These are phyloP conservation scores for Claviceps purpurea DNA, from an alignment of 2,329 filamentous ascomycete genomes.

Conservation along the genomic window DNA sequence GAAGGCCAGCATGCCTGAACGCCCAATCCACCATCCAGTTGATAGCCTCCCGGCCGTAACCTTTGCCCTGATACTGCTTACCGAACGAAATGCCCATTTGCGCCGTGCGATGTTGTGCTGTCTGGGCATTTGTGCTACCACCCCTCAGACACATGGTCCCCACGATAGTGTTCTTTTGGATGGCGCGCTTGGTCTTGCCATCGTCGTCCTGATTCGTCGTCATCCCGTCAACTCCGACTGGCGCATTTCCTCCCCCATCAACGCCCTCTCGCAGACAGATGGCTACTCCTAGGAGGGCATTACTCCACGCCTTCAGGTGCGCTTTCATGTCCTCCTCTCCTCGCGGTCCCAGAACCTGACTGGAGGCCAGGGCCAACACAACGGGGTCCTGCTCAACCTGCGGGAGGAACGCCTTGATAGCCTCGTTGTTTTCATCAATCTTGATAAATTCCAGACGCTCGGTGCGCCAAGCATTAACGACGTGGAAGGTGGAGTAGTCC, in stretches of 20 bases:
- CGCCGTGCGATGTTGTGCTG: constrained; percentile 10
- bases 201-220: background rate
- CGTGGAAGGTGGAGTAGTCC: constrained; percentile 1
- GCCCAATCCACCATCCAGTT: constrained; percentile 33
- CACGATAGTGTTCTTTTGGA: constrained; percentile 6
- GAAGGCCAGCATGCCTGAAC: constrained; percentile 28
- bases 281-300: constrained; percentile 10
- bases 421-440: constrained; percentile 8
- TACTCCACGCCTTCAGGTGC: constrained; percentile 4
- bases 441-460: constrained; percentile 9
- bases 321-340: constrained; percentile 7
- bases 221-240: constrained; percentile 1
- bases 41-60: constrained; percentile 33
- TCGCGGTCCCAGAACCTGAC: constrained; percentile 4
- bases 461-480: constrained; percentile 9
- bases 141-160: constrained; percentile 11
- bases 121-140: constrained; percentile 6
- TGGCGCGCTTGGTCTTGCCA: background rate
- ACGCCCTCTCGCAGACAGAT: constrained; percentile 8
- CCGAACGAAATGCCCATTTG: constrained; percentile 24
- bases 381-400: constrained; percentile 8
- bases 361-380: constrained; percentile 7
- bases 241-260: background rate
- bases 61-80: constrained; percentile 20
- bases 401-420: constrained; percentile 7